Evolutionary conservation across 2,329 filamentous ascomycete species (phyloP).

Genomic region (Corniculantispora saksenae): DNA sequence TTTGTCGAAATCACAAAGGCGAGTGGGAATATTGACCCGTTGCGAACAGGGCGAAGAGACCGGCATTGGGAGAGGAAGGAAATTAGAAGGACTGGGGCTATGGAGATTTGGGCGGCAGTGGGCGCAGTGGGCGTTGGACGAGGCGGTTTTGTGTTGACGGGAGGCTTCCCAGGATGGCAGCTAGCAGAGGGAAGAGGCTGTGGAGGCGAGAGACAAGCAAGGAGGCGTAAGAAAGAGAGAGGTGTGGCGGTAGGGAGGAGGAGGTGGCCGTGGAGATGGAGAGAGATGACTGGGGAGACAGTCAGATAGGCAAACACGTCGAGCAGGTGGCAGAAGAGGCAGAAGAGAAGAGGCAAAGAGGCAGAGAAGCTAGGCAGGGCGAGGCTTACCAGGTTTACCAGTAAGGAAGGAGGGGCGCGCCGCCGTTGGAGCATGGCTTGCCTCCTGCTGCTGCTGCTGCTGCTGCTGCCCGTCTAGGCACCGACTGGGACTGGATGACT

Average conservation of each 20-base stretch:
- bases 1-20: constrained; percentile 1
- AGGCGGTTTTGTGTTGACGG: constrained; percentile 12
- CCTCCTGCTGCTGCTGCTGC: too few relatives aligned
- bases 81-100: constrained; percentile 18
- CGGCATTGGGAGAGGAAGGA: constrained; percentile 9
- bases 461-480: background rate
- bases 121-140: background rate
- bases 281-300: too few relatives aligned
- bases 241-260: background rate
- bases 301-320: too few relatives aligned
- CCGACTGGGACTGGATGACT: background rate
- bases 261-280: background rate
- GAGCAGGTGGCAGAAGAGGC: background rate
- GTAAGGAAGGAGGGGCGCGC: constrained; percentile 17
- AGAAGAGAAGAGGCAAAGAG: background rate
- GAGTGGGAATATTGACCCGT: constrained; percentile 5
- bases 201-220: background rate
- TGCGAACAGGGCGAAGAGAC: background rate
- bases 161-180: constrained; percentile 4
- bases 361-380: background rate
- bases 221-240: too few relatives aligned
- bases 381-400: constrained; percentile 8
- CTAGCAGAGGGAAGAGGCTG: background rate
- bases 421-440: constrained; percentile 17
- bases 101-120: constrained; percentile 6